Conservation (phyloP, 345 rosid species). For the Melaleuca alternifolia region DNA sequence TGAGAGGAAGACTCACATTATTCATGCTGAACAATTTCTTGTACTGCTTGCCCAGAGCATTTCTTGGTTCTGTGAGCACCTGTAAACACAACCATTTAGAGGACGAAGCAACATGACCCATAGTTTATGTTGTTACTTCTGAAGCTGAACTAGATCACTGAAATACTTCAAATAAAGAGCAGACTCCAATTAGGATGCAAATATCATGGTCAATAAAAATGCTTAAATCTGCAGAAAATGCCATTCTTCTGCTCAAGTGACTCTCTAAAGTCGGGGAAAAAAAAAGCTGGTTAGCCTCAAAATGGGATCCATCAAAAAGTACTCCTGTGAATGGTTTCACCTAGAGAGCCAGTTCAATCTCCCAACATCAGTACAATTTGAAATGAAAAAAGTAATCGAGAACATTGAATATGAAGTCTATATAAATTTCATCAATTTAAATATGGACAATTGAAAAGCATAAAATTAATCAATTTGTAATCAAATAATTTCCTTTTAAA, state of each 20-base stretch:
- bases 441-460: neutral
- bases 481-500: neutral
- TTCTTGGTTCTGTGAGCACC: conserved; percentile 88
- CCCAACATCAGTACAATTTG: neutral
- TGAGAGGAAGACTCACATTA: conserved; percentile 36
- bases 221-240: neutral
- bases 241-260: neutral
- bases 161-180: neutral
- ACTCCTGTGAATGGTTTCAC: neutral
- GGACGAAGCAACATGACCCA: neutral
- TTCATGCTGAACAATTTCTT: conserved; percentile 91
- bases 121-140: neutral
- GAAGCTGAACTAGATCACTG: neutral
- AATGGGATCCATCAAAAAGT: neutral
- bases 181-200: neutral
- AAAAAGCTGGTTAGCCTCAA: neutral
- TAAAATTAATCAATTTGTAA: neutral
- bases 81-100: conserved; percentile 5
- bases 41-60: conserved; percentile 92
- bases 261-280: neutral
- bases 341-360: neutral
- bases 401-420: neutral
- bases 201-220: neutral
- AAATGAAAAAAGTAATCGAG: neutral
- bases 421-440: neutral